Evolutionary conservation across 2,329 filamentous ascomycete species (phyloP).

Genomic region (Botrytis cinerea): DNA sequence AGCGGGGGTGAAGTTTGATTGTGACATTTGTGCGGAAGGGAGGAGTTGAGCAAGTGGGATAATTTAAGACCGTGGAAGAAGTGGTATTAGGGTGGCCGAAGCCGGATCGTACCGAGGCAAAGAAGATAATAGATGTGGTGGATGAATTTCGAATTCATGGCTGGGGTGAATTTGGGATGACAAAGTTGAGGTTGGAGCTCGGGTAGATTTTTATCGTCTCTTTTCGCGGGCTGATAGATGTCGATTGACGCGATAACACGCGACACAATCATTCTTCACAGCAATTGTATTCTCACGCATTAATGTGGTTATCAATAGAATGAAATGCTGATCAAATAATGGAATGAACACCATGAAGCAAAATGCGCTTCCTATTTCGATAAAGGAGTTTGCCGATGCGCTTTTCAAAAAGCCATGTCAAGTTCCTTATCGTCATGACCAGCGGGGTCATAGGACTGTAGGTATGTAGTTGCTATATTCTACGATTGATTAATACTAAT

Average conservation of each 20-base stretch:
- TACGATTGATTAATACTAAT: not conserved
- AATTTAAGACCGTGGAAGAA: not conserved
- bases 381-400: slow-evolving; percentile 30
- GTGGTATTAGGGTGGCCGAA: slow-evolving; percentile 17
- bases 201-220: slow-evolving; percentile 18
- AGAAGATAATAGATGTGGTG: not conserved
- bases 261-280: not conserved
- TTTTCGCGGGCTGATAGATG: not conserved
- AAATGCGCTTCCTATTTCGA: slow-evolving; percentile 26
- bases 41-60: slow-evolving; percentile 19
- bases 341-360: slow-evolving; percentile 20
- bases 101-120: slow-evolving; percentile 8
- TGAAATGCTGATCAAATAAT: slow-evolving; percentile 1
- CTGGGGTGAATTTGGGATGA: slow-evolving; percentile 18
- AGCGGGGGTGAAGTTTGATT: slow-evolving; percentile 58
- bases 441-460: not conserved
- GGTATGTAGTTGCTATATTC: slow-evolving; percentile 5
- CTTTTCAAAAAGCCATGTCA: slow-evolving; percentile 27
- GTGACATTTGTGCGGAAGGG: slow-evolving; percentile 30
- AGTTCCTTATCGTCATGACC: slow-evolving; percentile 14
- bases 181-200: slow-evolving; percentile 24
- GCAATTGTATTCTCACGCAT: not conserved
- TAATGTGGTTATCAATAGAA: not conserved
- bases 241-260: not conserved
- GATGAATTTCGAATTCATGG: slow-evolving; percentile 4